Base-by-base conservation (phyloP, 495 filamentous ascomycete species). In the Elaphomyces granulatus region DNA sequence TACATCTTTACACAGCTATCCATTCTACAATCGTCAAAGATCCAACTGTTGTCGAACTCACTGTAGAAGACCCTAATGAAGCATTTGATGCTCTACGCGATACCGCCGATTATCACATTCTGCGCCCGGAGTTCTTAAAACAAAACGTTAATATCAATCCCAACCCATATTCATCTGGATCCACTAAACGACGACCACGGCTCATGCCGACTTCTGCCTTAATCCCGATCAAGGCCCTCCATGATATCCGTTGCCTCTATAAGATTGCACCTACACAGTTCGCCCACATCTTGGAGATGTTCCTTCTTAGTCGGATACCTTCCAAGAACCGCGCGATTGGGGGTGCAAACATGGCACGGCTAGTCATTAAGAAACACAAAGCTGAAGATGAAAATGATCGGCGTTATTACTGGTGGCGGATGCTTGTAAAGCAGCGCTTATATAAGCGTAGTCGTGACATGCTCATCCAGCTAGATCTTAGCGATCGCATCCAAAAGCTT, bases 41-140 rank as follows among this genome's bases (percentile, higher is more conserved):
- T 35, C 47, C 72, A 0, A 70, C 73, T 15, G 76, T 82, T 19
- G 62, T 71, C 35, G 90, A 99, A 55, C 68, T 99, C 47, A 90
- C 88, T 0, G 83, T 99, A 15, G 90, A 99, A 59, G 87, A 96
- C 49, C 90, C 90, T 0, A 95, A 87, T 50, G 87, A 96, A 54
- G 77, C 78, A 10, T 99, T 99, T 48, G 86, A 94, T 55, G 78
- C 86, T 41, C 67, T 99, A 33, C 77, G 90, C 32, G 87, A 96
- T 57, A 68, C 79, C 26, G 77, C 78, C 43, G 90, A 99, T 53
- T 69, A 87, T 31, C 65, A 72, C 16, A 77, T 78, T 38, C 66
- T 96, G 34, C 54, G 45, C 15, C 54, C 59, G 12, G 61, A 65
- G 45, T 60, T 70, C 53, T 37, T 56, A 32, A 61, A 61, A 41